phyloP scores from a whole-genome alignment of 805 yeast species.

The Yamadazyma kitorensis region DNA sequence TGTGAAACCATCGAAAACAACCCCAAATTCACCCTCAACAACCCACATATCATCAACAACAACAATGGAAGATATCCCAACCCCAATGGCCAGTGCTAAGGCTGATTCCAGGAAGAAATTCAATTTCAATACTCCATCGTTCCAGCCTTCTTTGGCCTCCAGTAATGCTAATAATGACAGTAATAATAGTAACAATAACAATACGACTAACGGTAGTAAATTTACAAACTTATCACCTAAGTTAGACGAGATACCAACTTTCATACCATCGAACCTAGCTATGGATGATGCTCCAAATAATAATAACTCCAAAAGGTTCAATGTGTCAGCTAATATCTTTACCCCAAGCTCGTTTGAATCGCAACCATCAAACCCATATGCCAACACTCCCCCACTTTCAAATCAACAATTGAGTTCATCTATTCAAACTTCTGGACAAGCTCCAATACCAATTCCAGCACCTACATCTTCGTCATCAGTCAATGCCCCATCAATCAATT shows the following conservation, averaged over 20 bases:
- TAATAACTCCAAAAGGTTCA: slow-evolving; percentile 24
- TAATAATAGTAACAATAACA: no score
- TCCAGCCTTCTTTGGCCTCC: slow-evolving; percentile 29
- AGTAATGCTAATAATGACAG: no score
- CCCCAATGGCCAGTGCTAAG: not conserved
- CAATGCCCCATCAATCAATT: slow-evolving; percentile 11
- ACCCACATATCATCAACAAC: not conserved
- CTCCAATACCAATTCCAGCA: slow-evolving; percentile 1
- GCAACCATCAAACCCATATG: not conserved
- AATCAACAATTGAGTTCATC: slow-evolving; percentile 2
- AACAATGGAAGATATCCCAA: not conserved
- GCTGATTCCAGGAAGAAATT: slow-evolving; percentile 19
- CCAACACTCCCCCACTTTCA: slow-evolving; percentile 4
- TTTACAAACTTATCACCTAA: slow-evolving; percentile 49
- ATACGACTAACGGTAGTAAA: no score
- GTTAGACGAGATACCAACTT: slow-evolving; percentile 45
- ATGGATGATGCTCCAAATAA: slow-evolving; percentile 1
- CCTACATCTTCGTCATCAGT: slow-evolving; percentile 1
- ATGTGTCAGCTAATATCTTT: slow-evolving; percentile 39
- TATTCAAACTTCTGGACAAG: not conserved
- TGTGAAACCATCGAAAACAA: slow-evolving; percentile 7
- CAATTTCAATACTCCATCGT: slow-evolving; percentile 42
- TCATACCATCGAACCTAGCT: slow-evolving; percentile 39
- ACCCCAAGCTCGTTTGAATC: slow-evolving; percentile 21
- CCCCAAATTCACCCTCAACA: not conserved